Base-by-base conservation (phyloP, 2,329 filamentous ascomycete genomes). In the Knoxdaviesia proteae region DNA sequence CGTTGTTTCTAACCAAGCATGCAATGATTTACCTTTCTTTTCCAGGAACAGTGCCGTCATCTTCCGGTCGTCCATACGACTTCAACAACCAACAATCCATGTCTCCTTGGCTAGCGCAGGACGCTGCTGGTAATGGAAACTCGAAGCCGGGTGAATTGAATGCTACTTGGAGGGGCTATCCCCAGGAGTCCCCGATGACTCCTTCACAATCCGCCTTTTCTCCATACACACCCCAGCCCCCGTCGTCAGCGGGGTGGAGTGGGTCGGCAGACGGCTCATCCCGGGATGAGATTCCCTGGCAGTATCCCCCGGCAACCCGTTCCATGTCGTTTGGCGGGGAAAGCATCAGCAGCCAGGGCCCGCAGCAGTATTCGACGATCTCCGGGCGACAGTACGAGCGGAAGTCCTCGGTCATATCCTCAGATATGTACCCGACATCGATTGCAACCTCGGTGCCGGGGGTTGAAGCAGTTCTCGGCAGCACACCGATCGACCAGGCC, bases 291-390 rank as follows among this genome's bases (percentile, higher is more conserved):
- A 54, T 66, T 45, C 50, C 55, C 6, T 72, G 67, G 62, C 56
- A 61, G 38, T 57, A 59, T 6, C 53, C 61, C 2, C 58, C 62
- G 5, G 57, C 59, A 9, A 51, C 55, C 32, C 60, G 68, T 38
- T 69, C 67, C 5, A 54, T 68, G 50, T 69, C 68, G 0, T 69
- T 65, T 40, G 59, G 65, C 32, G 59, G 61, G 37, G 67, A 69
- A 11, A 52, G 54, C 34, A 50, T 59, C 44, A 35, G 39, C 39
- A 31, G 33, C 6, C 43, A 44, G n/a, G 29, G 34, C 6, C 33
- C 38, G 33, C 35, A 36, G 3, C 43, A 35, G 11, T 44, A 44
- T 8, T 11, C 43, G 10, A 31, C 43, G n/a, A 39, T 36, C 32
- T 8, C 39, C n/a, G 46, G 49, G 35, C 54, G 57, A n/a, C 48